These are phyloP conservation scores for Chalciporus chontae DNA, from an alignment of 768 basidiomycete species.

Conservation along the genomic window DNA sequence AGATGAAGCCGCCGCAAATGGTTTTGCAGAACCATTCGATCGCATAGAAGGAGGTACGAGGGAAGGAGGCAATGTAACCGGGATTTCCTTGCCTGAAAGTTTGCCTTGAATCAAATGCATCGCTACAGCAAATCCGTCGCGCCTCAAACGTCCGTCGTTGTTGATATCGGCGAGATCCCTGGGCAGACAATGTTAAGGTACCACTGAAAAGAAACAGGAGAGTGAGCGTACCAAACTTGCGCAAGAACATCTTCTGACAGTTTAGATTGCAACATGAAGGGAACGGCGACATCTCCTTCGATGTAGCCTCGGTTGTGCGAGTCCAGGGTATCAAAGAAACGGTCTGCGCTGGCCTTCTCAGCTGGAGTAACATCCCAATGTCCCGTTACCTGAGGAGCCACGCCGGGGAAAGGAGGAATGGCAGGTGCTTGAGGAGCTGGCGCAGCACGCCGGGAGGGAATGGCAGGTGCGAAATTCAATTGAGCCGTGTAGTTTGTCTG, in stretches of 20 bases:
- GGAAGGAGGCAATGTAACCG: conserved; percentile 61
- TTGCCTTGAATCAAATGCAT: conserved; percentile 90
- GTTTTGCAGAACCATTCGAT: conserved; percentile 27
- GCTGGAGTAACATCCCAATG: conserved; percentile 81
- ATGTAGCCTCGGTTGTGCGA: conserved; percentile 70
- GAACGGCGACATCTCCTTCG: conserved; percentile 91
- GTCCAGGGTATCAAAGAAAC: conserved; percentile 82
- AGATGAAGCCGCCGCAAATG: conserved; percentile 38
- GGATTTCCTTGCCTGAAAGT: conserved; percentile 75
- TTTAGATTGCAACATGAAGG: conserved; percentile 91
- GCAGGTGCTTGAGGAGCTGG: conserved; percentile 18
- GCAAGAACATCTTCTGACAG: conserved; percentile 83
- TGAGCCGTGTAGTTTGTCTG: conserved; percentile 50
- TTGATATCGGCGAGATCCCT: conserved; percentile 95
- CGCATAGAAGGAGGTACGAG: conserved; percentile 86
- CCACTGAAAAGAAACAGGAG: background rate
- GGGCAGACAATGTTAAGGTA: conserved; percentile 1
- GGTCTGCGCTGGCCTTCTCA: conserved; percentile 78
- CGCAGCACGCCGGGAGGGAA: conserved; percentile 21
- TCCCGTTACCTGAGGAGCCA: conserved; percentile 22
- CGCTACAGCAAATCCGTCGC: conserved; percentile 94
- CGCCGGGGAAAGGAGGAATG: conserved; percentile 29
- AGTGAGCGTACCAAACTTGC: conserved; percentile 71
- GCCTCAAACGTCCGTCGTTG: conserved; percentile 80
- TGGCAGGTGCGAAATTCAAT: conserved; percentile 21